Conservation (phyloP, 176 grass and related monocot species). For the Oryza glaberrima region DNA sequence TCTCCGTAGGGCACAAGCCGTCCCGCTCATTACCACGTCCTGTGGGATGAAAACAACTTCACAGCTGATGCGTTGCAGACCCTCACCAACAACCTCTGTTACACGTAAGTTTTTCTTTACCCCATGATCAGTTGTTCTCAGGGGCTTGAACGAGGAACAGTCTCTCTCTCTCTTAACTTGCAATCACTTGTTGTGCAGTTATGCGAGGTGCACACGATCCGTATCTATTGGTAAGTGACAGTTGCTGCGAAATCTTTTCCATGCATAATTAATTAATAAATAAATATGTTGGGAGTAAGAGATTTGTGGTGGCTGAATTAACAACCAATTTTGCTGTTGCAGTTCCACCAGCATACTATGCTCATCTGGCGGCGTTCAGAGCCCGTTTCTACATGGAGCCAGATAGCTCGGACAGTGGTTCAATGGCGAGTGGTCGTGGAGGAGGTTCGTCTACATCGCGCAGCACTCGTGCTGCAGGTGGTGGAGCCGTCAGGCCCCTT, state of each 20-base stretch:
- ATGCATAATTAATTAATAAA: neutral
- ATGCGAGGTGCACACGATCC: slow-evolving; percentile 86
- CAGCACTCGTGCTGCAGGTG: slow-evolving; percentile 36
- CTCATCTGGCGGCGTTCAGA: slow-evolving; percentile 82
- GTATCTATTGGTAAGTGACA: slow-evolving; percentile 76
- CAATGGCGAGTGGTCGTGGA: slow-evolving; percentile 42
- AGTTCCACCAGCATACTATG: slow-evolving; percentile 93
- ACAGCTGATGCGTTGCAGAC: slow-evolving; percentile 79
- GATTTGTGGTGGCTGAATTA: neutral
- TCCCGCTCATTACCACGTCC: slow-evolving; percentile 91
- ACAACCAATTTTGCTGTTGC: neutral
- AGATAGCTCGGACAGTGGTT: slow-evolving; percentile 67
- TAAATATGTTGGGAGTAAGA: neutral
- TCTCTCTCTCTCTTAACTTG: slow-evolving; percentile 8
- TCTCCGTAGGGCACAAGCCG: slow-evolving; percentile 75
- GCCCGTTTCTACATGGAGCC: slow-evolving; percentile 90
- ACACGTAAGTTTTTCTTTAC: slow-evolving; percentile 61
- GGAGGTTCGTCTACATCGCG: slow-evolving; percentile 32
- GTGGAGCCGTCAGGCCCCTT: slow-evolving; percentile 69
- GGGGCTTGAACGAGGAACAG: neutral
- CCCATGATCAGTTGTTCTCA: neutral
- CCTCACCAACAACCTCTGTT: slow-evolving; percentile 91
- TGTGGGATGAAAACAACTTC: slow-evolving; percentile 98
- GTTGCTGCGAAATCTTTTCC: neutral
- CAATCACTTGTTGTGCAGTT: slow-evolving; percentile 52